Conservation (phyloP, 345 rosid genomes). For the Triadica sebifera region DNA sequence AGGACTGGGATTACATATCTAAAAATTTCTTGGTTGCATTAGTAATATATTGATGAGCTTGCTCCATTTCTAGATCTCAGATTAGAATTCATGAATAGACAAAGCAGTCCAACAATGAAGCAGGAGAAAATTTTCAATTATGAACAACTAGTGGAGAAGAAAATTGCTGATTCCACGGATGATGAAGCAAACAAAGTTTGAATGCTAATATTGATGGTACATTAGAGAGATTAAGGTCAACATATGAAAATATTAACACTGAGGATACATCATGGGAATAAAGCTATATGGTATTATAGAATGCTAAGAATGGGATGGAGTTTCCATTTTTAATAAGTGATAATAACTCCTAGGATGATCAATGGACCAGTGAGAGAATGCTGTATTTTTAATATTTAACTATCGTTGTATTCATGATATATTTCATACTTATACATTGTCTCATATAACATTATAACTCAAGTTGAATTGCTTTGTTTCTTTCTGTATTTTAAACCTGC, state of each 20-base stretch:
- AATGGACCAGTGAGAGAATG: background rate
- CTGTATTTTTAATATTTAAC: background rate
- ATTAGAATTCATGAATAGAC: constrained; percentile 1
- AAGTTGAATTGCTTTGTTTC: background rate
- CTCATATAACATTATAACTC: background rate
- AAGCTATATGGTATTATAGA: background rate
- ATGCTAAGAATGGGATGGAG: background rate
- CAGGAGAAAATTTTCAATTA: background rate
- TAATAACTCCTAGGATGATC: background rate
- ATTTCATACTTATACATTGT: background rate
- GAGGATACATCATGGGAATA: background rate
- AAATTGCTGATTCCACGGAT: background rate
- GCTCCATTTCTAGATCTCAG: background rate
- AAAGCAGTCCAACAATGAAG: background rate
- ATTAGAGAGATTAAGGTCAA: background rate
- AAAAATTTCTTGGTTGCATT: background rate
- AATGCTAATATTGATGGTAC: background rate
- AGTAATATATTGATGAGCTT: background rate
- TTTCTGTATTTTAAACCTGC: background rate
- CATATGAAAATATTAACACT: background rate
- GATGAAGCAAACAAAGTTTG: background rate
- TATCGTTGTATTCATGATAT: background rate
- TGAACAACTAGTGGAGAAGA: background rate
- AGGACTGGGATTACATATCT: background rate
- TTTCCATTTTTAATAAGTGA: background rate